Conservation (phyloP, 306 rosid species). For the Inga oerstediana region DNA sequence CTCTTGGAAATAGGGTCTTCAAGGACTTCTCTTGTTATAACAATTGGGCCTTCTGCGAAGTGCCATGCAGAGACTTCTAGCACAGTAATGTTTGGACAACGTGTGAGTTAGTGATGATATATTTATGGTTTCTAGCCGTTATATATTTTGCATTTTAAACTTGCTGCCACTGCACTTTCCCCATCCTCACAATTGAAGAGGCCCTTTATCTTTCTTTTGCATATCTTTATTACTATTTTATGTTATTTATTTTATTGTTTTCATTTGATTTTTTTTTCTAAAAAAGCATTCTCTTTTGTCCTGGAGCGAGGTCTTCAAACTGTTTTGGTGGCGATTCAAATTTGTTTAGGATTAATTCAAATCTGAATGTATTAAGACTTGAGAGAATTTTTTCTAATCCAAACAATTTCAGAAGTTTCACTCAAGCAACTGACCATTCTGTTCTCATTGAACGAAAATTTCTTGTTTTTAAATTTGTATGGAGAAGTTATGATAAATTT, state of each 20-base stretch:
- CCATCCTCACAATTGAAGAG: not conserved
- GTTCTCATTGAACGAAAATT: not conserved
- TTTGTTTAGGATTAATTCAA: not conserved
- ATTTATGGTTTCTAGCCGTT: not conserved
- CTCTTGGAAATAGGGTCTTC: constrained; percentile 56
- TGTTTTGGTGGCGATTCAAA: not conserved
- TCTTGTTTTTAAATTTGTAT: not conserved
- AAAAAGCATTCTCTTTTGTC: no score
- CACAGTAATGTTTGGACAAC: constrained; percentile 72
- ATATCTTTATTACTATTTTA: not conserved
- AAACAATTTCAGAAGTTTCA: not conserved
- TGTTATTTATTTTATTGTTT: not conserved
- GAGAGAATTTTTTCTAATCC: not conserved
- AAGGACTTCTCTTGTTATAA: constrained; percentile 72
- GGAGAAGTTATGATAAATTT: not conserved
- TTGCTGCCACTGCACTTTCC: not conserved
- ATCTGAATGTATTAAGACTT: not conserved
- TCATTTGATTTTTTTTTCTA: not conserved
- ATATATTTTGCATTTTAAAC: not conserved
- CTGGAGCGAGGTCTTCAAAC: not conserved
- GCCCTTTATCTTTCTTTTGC: not conserved
- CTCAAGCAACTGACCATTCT: not conserved
- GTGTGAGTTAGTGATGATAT: constrained; percentile 49
- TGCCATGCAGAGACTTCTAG: constrained; percentile 62
- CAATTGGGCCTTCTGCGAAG: constrained; percentile 66